Percentiles rank a stretch among this genome's conserved stretches.
Evolutionary conservation across 2,329 filamentous ascomycete species (phyloP).

Genomic region (Venturia carpophila): DNA sequence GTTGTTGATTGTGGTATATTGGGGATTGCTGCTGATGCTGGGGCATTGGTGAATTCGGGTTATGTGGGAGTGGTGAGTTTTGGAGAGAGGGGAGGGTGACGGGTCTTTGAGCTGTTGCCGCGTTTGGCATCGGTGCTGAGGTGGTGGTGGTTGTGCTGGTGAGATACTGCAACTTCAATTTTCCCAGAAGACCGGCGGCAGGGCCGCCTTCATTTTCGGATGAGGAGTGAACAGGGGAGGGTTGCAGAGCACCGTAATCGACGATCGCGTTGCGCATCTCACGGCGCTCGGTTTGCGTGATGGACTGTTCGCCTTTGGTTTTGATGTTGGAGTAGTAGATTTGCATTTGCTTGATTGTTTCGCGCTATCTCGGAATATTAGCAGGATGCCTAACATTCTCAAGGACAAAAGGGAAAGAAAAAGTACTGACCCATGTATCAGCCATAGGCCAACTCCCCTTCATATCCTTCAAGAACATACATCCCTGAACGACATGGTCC

Average conservation of each 20-base stretch:
- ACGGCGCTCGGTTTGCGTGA: conserved; percentile 32
- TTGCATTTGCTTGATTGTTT: conserved; percentile 38
- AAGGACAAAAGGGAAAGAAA: background rate
- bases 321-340: conserved; percentile 32
- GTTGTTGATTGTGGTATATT: background rate
- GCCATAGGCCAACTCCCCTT: conserved; percentile 37
- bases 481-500: conserved; percentile 31
- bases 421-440: conserved; percentile 30
- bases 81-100: background rate
- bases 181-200: background rate
- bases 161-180: conserved; percentile 8
- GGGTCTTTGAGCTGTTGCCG: background rate
- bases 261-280: conserved; percentile 33
- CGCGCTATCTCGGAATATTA: conserved; percentile 25
- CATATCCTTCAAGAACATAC: conserved; percentile 34
- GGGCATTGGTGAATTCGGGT: background rate
- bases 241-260: conserved; percentile 35
- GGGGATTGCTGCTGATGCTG: background rate
- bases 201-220: background rate
- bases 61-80: background rate
- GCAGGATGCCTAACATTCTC: background rate
- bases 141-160: background rate
- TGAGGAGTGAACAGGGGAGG: conserved; percentile 27
- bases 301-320: conserved; percentile 28
- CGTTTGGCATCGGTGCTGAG: background rate